Percentiles rank a stretch among this genome's conserved stretches.
Conservation (phyloP, 768 basidiomycete genomes). For the Crucibulum laeve region DNA sequence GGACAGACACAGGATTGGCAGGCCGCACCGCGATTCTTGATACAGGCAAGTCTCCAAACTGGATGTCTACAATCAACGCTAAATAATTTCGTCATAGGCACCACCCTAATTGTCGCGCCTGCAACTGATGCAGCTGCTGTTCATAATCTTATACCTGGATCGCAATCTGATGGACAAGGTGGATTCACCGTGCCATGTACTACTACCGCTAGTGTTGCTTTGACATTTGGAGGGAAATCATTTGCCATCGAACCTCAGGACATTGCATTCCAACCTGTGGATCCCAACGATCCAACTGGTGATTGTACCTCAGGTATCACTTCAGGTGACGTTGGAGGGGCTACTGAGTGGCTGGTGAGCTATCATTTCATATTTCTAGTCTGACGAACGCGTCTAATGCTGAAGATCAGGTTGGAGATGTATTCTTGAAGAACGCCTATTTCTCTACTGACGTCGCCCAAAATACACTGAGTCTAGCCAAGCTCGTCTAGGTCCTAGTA, state of each 20-base stretch:
- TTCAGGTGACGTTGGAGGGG: conserved; percentile 54
- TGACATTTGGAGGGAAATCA: conserved; percentile 40
- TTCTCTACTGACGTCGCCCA: conserved; percentile 58
- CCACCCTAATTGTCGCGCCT: conserved; percentile 49
- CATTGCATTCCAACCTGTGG: conserved; percentile 49
- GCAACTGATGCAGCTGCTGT: conserved; percentile 31
- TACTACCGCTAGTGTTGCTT: conserved; percentile 33
- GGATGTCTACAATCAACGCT: neutral
- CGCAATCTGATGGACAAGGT: conserved; percentile 39
- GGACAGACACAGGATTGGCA: conserved; percentile 40
- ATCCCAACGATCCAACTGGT: conserved; percentile 50
- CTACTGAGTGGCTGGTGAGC: conserved; percentile 63
- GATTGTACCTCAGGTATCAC: conserved; percentile 71
- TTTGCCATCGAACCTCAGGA: conserved; percentile 65
- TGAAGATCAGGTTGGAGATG: conserved; percentile 52
- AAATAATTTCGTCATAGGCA: conserved; percentile 18
- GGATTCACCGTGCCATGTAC: conserved; percentile 50
- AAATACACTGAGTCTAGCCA: conserved; percentile 59
- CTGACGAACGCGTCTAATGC: neutral
- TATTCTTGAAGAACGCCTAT: conserved; percentile 76
- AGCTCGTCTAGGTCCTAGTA: conserved; percentile 29
- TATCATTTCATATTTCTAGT: neutral
- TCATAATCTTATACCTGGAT: conserved; percentile 37
- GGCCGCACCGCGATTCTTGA: conserved; percentile 74
- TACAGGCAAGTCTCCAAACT: conserved; percentile 28